These are phyloP conservation scores for Lactifluus subvellereus DNA, from an alignment of 768 basidiomycete genomes.

Conservation along the genomic window DNA sequence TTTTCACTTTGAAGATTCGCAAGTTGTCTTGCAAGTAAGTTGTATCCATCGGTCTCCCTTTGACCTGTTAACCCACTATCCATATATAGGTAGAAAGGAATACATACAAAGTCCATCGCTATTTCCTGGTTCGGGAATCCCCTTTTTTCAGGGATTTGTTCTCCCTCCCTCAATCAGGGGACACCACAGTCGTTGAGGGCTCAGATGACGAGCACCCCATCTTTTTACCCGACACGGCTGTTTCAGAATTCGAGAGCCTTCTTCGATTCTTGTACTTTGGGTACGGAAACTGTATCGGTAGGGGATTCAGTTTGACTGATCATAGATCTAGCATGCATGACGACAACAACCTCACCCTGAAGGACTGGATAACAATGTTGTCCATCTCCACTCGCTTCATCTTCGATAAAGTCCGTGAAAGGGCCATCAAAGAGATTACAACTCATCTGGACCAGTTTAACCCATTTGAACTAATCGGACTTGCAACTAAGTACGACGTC, in stretches of 20 bases:
- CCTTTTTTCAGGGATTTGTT: conserved; percentile 21
- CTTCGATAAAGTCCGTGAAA: conserved; percentile 17
- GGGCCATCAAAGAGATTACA: conserved; percentile 23
- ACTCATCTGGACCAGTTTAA: conserved; percentile 8
- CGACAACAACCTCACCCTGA: neutral
- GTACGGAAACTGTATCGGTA: conserved; percentile 1
- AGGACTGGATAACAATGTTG: conserved; percentile 24
- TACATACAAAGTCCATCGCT: conserved; percentile 25
- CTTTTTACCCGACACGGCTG: conserved; percentile 14
- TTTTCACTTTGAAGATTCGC: conserved; percentile 7
- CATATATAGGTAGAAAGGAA: conserved; percentile 19
- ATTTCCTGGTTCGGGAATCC: conserved; percentile 23
- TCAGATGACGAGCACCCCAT: conserved; percentile 24
- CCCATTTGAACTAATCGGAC: conserved; percentile 20
- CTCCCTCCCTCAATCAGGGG: conserved; percentile 21
- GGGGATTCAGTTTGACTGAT: neutral
- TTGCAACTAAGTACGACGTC: conserved; percentile 24
- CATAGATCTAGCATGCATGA: conserved; percentile 16
- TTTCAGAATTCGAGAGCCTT: conserved; percentile 21
- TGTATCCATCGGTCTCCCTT: neutral
- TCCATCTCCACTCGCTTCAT: conserved; percentile 20
- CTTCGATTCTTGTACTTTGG: conserved; percentile 24
- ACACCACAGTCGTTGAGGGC: conserved; percentile 20
- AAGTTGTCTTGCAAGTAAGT: conserved; percentile 11
- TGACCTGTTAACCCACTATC: neutral